Percentiles rank a stretch among this genome's conserved stretches.
phyloP scores from a whole-genome alignment of 1,139 yeast species.

The Dujonia santamariae region DNA sequence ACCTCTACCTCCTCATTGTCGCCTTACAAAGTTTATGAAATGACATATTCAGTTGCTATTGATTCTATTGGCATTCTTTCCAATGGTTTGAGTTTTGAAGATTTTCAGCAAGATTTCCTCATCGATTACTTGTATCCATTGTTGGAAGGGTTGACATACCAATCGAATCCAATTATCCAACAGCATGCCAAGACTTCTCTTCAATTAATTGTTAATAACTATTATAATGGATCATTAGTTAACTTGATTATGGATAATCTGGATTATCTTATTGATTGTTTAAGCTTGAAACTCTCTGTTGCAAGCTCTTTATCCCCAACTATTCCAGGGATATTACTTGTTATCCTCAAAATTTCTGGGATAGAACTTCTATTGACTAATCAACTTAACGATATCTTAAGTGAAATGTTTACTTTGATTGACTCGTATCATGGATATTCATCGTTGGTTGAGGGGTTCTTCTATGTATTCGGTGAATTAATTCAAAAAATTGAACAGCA shows the following conservation, averaged over 20 bases:
- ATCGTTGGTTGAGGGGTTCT: constrained; percentile 68
- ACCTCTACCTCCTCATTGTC: not conserved
- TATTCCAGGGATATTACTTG: constrained; percentile 65
- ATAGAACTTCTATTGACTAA: constrained; percentile 49
- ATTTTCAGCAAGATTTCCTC: constrained; percentile 29
- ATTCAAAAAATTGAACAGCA: constrained; percentile 48
- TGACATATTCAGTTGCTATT: constrained; percentile 28
- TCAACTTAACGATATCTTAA: constrained; percentile 68
- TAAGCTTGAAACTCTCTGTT: constrained; percentile 65
- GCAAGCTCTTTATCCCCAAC: constrained; percentile 67
- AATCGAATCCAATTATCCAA: constrained; percentile 27
- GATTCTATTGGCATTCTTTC: constrained; percentile 29
- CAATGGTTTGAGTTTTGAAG: constrained; percentile 19
- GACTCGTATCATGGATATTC: constrained; percentile 86
- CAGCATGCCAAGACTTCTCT: constrained; percentile 27
- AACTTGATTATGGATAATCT: constrained; percentile 60
- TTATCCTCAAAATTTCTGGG: constrained; percentile 70
- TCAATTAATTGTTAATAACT: constrained; percentile 41
- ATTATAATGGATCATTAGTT: constrained; percentile 58
- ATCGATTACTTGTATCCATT: constrained; percentile 32
- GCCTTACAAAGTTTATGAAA: constrained; percentile 14
- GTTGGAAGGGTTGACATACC: constrained; percentile 33
- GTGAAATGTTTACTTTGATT: constrained; percentile 69
- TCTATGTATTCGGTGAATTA: constrained; percentile 66
- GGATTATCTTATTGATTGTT: constrained; percentile 77